phyloP scores from a whole-genome alignment of 2,329 filamentous ascomycete genomes.

The Aschersonia sp. region DNA sequence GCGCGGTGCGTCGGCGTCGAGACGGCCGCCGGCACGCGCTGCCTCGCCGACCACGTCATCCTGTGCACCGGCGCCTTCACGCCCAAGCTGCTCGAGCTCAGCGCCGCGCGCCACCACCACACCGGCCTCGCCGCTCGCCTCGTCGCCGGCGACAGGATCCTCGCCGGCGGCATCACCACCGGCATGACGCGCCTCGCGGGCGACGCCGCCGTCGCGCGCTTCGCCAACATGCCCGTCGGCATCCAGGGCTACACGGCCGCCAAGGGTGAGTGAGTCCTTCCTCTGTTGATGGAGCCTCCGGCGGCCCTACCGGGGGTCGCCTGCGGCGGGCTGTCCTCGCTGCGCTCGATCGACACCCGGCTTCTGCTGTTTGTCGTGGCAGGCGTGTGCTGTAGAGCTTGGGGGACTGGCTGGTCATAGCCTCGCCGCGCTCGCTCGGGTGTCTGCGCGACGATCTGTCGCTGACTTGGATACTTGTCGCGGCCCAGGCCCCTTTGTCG shows the following conservation, averaged over 20 bases:
- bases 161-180: slow-evolving; percentile 44
- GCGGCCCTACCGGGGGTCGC: no score
- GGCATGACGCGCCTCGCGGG: slow-evolving; percentile 37
- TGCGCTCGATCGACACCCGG: no score
- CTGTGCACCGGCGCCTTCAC: slow-evolving; percentile 45
- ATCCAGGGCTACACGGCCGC: slow-evolving; percentile 24
- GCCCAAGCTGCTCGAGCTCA: slow-evolving; percentile 36
- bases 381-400: no score
- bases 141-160: slow-evolving; percentile 35
- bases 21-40: slow-evolving; percentile 27
- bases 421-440: background rate
- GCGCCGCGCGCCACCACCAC: slow-evolving; percentile 24
- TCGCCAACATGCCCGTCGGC: slow-evolving; percentile 33
- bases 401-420: background rate
- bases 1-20: slow-evolving; percentile 31
- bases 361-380: no score
- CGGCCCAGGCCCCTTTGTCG: slow-evolving; percentile 37
- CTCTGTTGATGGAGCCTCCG: no score
- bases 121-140: slow-evolving; percentile 25
- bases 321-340: background rate
- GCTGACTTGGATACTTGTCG: background rate
- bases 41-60: slow-evolving; percentile 32
- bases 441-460: background rate
- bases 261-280: slow-evolving; percentile 12
- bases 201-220: slow-evolving; percentile 26